Evolutionary conservation across 768 basidiomycete genomes (phyloP), one percentile per base, ranked within the genome.

Genomic region (Mycena indigotica): DNA sequence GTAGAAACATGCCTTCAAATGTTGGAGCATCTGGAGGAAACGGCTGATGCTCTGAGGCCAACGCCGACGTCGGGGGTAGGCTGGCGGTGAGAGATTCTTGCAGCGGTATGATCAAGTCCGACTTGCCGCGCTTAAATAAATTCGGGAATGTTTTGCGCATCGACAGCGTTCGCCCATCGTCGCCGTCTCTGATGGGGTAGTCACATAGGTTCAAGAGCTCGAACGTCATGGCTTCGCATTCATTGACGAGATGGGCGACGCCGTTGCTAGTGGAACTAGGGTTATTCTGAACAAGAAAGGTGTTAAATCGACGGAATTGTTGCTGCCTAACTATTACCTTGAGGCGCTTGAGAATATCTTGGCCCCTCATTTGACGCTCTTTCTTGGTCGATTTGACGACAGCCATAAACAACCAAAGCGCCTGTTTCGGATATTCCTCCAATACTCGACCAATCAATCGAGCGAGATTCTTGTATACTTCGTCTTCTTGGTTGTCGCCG

Each of bases 21-120:
- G 84, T 88, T 1, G 95, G 93, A 0, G 86, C 79, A 52, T 85
- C 76, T 0, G 75, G 62, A 0, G 93, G 91, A 72, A 98, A 98
- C 0, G 96, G 94, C 58, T 87, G 82, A 69, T 96, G 85, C 0
- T 72, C 75, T 8, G 84, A 83, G 44, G 86, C 81, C 38, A 76
- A 77, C 39, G 74, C 74, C 0, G 89, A 85, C 4, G 84, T 79
- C 4, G 91, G 85, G 0, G 97, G 97, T n/a, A 98, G 77, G 52
- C 80, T 87, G 16, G 90, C 93, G 1, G 89, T 97, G 53, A 99
- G 79, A 0, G 93, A 95, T 67, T 93, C 91, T 75, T 98, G 96
- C 4, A 98, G 77, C 0, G 97, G 97, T 29, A 98, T 87, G 53
- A 98, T 88, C 65, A 98, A 73, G 3, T 76, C 75, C 17, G 85